phyloP scores from a whole-genome alignment of 768 basidiomycete genomes.

The Grammothele lineata region DNA sequence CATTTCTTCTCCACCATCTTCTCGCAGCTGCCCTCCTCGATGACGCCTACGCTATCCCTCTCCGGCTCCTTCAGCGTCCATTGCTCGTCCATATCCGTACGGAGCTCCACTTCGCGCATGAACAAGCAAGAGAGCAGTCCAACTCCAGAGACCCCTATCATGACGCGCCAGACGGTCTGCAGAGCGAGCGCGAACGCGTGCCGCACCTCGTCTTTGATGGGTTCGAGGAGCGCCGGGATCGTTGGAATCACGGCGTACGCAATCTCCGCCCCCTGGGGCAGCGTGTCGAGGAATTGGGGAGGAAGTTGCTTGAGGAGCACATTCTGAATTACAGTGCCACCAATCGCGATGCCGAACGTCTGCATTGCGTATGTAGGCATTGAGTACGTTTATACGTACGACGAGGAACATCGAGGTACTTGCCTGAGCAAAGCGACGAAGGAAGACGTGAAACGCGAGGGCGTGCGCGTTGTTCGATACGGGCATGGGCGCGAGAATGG shows the following conservation, averaged over 20 bases:
- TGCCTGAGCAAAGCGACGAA: neutral
- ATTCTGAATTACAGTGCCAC: constrained; percentile 35
- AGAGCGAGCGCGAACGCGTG: constrained; percentile 29
- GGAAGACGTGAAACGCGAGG: constrained; percentile 28
- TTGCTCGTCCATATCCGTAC: neutral
- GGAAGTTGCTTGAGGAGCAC: constrained; percentile 30
- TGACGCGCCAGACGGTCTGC: constrained; percentile 29
- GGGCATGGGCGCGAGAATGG: constrained; percentile 31
- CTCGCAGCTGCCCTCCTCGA: too few species aligned
- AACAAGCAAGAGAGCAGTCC: neutral
- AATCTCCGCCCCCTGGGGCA: constrained; percentile 24
- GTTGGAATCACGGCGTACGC: constrained; percentile 29
- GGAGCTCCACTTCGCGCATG: neutral
- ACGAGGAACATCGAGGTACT: too few species aligned
- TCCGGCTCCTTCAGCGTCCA: too few species aligned
- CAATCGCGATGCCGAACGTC: constrained; percentile 36
- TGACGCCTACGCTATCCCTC: too few species aligned
- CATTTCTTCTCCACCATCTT: too few species aligned
- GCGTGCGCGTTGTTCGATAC: constrained; percentile 30
- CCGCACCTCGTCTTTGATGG: constrained; percentile 23
- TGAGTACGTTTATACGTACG: too few species aligned
- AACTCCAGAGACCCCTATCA: neutral
- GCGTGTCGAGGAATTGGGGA: constrained; percentile 18
- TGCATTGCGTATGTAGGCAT: too few species aligned
- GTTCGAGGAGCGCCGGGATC: constrained; percentile 21